Evolutionary conservation across 2,329 filamentous ascomycete species (phyloP), one percentile per base, ranked within the genome.

Genomic region (Xylaria sp.): DNA sequence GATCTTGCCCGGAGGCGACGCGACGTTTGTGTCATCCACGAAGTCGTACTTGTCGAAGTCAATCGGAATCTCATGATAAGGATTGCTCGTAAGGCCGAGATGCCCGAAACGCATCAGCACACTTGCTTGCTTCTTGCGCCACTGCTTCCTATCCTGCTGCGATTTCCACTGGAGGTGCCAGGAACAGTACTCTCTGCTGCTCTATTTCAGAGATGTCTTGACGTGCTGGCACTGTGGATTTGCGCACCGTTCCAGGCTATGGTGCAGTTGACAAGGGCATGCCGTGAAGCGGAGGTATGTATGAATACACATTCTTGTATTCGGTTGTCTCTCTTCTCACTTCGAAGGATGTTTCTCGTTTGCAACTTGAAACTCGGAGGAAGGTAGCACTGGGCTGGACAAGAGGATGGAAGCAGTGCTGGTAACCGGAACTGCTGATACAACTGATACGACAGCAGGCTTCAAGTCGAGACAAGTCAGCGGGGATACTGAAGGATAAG

Each of bases 251-350:
- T 67, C 57, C 35, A 68, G 55, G n/a, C 48, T 44, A 57, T 64
- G 59, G 39, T 61, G 58, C 37, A 67, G 64, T n/a, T 70, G 53
- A 57, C 68, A 70, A 11, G 66, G 63, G 54, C 68, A 70, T 50
- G 55, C 39, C 5, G 30, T 42, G 54, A 66, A 70, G 19, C 61
- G 47, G 9, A 63, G 55, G 57, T 68, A 70, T 11, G 57, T 52
- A 42, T 66, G 67, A 7, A 49, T 59, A 35, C 67, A 70, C 68
- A 70, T 69, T 7, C 60, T 39, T 42, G 9, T 42, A 13, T 42
- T 9, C 37, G 7, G 37, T 13, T 42, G 37, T 10, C 37, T 42
- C 9, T 42, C 37, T 42, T 42, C 9, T 42, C 37, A 13, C 9
- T 42, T 10, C 37, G 37, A 30, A 30, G 23, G 23, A 30, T 30